A percentile compares a stretch with the other conserved stretches of the same genome.
Evolutionary conservation across 371 early-diverging fungal species (phyloP).

Genomic region (Batrachochytrium dendrobatidis): DNA sequence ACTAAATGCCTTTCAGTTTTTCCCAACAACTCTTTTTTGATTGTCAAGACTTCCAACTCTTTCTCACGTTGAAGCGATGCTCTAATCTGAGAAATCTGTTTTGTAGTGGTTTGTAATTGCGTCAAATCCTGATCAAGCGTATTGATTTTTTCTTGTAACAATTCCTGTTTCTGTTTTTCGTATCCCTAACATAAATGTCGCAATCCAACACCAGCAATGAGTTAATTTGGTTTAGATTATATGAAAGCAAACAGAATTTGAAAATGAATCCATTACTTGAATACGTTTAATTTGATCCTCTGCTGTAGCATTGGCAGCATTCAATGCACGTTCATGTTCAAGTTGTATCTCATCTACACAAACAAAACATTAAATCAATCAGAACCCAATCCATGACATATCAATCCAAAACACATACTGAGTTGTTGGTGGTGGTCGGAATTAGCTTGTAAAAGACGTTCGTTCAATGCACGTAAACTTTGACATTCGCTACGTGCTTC

Average conservation of each 20-base stretch:
- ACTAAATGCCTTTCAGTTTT: slow-evolving; percentile 34
- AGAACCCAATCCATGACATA: too few species aligned
- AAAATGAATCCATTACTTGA: too few species aligned
- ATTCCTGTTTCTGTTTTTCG: not conserved
- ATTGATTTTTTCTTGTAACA: slow-evolving; percentile 3
- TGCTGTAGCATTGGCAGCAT: not conserved
- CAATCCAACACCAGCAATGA: too few species aligned
- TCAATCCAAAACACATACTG: too few species aligned
- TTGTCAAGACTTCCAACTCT: slow-evolving; percentile 32
- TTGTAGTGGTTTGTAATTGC: slow-evolving; percentile 6
- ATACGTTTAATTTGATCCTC: not conserved
- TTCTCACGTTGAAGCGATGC: slow-evolving; percentile 28
- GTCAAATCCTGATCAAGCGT: slow-evolving; percentile 3
- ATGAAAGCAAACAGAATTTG: too few species aligned
- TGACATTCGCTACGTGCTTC: slow-evolving; percentile 23
- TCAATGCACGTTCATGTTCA: not conserved
- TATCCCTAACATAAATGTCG: too few species aligned
- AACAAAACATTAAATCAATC: too few species aligned
- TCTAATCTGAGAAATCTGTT: slow-evolving; percentile 28
- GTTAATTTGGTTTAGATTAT: too few species aligned
- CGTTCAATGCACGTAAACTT: slow-evolving; percentile 19
- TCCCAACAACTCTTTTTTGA: slow-evolving; percentile 28
- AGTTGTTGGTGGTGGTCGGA: slow-evolving; percentile 9
- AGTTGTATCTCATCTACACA: too few species aligned
- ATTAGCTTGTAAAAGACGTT: slow-evolving; percentile 8